Percentiles rank a stretch among this genome's conserved stretches.
Evolutionary conservation across 495 filamentous ascomycete genomes (phyloP).

Genomic region (Hypoxylon rickii): DNA sequence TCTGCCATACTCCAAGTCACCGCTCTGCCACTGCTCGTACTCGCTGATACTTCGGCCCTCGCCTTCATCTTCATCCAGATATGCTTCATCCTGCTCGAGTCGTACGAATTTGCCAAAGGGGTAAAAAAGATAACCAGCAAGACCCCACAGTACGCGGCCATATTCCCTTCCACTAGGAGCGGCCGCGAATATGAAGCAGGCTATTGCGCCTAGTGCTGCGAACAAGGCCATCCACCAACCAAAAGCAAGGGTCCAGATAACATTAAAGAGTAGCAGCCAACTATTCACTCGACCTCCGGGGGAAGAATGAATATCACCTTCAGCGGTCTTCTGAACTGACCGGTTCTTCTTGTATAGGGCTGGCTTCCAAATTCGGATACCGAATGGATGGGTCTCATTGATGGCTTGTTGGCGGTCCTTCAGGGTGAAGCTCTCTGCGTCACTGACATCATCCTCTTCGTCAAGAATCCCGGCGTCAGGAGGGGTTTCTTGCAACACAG

Average conservation of each 20-base stretch:
- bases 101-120: slow-evolving; percentile 96
- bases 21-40: slow-evolving; percentile 99
- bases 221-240: slow-evolving; percentile 96
- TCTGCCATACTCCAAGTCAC: slow-evolving; percentile 91
- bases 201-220: slow-evolving; percentile 69
- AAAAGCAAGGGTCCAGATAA: slow-evolving; percentile 89
- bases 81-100: slow-evolving; percentile 89
- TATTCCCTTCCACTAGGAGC: slow-evolving; percentile 83
- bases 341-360: slow-evolving; percentile 96
- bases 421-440: slow-evolving; percentile 80
- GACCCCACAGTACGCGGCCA: slow-evolving; percentile 79
- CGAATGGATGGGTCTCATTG: slow-evolving; percentile 98
- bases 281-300: slow-evolving; percentile 85
- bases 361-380: slow-evolving; percentile 98
- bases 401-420: slow-evolving; percentile 98
- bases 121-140: slow-evolving; percentile 88
- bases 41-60: slow-evolving; percentile 99
- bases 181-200: slow-evolving; percentile 81
- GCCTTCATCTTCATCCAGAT: slow-evolving; percentile 95
- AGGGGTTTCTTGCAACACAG: slow-evolving; percentile 21
- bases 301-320: slow-evolving; percentile 95
- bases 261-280: slow-evolving; percentile 83
- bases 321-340: slow-evolving; percentile 93
- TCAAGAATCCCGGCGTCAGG: slow-evolving; percentile 46
- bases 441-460: slow-evolving; percentile 64